Evolutionary conservation across 73 alveolate species (phyloP).

Genomic region (Stentor roeselii): DNA sequence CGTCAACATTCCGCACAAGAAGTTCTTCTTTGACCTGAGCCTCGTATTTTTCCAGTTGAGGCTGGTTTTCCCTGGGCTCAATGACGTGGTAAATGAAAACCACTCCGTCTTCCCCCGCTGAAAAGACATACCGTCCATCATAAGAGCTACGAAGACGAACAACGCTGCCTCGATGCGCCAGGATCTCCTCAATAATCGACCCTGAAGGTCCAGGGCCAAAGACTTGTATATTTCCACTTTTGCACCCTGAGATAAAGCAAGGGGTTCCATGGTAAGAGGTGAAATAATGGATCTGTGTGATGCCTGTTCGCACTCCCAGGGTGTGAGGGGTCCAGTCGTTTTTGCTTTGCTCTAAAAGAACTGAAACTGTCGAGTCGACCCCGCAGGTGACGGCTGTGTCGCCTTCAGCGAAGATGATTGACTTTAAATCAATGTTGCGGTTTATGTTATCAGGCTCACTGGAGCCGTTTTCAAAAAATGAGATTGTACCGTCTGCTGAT

Average conservation of each 20-base stretch:
- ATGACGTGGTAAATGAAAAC: conserved; percentile 59
- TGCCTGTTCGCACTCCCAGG: not conserved
- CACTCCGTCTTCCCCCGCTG: conserved; percentile 86
- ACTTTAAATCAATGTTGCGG: conserved; percentile 15
- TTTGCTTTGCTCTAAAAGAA: not conserved
- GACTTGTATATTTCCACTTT: conserved; percentile 53
- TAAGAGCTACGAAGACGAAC: conserved; percentile 67
- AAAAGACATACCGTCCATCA: conserved; percentile 78
- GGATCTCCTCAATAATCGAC: conserved; percentile 50
- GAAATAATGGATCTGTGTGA: conserved; percentile 47
- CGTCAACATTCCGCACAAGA: conserved; percentile 67
- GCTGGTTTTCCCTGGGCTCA: conserved; percentile 49
- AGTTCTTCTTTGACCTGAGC: conserved; percentile 38
- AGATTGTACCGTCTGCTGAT: conserved; percentile 76
- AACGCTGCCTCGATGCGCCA: conserved; percentile 76
- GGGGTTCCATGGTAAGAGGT: conserved; percentile 44
- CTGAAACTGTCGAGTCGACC: not conserved
- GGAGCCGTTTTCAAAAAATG: conserved; percentile 24
- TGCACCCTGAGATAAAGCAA: conserved; percentile 60
- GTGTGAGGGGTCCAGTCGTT: not conserved
- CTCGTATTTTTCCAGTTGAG: conserved; percentile 44
- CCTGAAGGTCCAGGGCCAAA: conserved; percentile 40
- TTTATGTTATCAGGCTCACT: not conserved
- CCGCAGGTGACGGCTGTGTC: conserved; percentile 20
- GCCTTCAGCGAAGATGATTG: not conserved